phyloP scores from a whole-genome alignment of 78 protist genomes.

The Dictyostelium brefeldianum region DNA sequence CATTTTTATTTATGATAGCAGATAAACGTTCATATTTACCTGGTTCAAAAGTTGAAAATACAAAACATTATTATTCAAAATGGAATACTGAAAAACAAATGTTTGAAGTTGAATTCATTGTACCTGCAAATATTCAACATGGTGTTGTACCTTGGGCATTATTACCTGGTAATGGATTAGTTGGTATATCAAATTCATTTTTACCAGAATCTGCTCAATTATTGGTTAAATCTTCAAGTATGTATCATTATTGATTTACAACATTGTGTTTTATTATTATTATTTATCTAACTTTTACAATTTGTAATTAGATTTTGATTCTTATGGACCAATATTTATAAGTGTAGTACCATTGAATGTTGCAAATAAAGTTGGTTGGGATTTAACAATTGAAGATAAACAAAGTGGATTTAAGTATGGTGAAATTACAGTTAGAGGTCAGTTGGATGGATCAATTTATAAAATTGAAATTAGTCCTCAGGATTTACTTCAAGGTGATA shows the following conservation, averaged over 20 bases:
- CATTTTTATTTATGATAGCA: not conserved
- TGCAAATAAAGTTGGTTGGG: not conserved
- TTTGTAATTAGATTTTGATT: not conserved
- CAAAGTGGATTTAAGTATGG: not conserved
- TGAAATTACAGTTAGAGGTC: not conserved
- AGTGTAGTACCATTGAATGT: not conserved
- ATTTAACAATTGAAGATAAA: not conserved
- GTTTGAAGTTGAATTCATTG: slow-evolving; percentile 2
- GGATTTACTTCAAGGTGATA: not conserved
- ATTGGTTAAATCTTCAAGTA: not conserved
- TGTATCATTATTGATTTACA: not conserved
- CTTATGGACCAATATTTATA: slow-evolving; percentile 1
- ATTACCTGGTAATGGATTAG: not conserved
- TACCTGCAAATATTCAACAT: not conserved
- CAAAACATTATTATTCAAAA: not conserved
- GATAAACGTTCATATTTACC: not conserved
- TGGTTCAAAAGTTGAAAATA: not conserved
- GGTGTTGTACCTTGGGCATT: not conserved
- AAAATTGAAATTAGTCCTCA: not conserved
- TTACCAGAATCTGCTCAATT: not conserved
- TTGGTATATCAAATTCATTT: not conserved
- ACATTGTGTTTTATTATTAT: not conserved
- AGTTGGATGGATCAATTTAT: not conserved
- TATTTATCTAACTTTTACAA: not conserved
- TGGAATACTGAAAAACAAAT: not conserved